A percentile compares a stretch with the other conserved stretches of the same genome.
Evolutionary conservation across 2,329 filamentous ascomycete genomes (phyloP).

Genomic region (Aspergillus awamori): DNA sequence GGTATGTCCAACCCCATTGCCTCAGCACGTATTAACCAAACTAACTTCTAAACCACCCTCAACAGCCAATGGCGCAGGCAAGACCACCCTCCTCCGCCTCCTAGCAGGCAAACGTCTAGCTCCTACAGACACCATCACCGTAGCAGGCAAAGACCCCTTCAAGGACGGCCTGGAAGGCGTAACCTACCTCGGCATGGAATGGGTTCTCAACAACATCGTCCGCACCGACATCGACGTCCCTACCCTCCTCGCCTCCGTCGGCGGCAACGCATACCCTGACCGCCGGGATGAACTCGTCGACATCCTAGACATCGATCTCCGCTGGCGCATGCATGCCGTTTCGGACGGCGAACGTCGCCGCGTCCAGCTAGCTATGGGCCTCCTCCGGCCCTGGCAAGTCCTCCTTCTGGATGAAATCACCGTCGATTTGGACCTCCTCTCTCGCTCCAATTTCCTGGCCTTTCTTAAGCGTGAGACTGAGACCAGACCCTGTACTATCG

Average conservation of each 20-base stretch:
- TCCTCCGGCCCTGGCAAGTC: slow-evolving; percentile 88
- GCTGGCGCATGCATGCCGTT: slow-evolving; percentile 95
- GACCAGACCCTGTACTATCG: slow-evolving; percentile 79
- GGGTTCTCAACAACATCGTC: slow-evolving; percentile 96
- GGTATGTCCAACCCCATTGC: slow-evolving; percentile 50
- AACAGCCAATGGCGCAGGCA: slow-evolving; percentile 87
- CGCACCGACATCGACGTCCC: slow-evolving; percentile 90
- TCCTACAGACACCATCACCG: slow-evolving; percentile 70
- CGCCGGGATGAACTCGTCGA: slow-evolving; percentile 83
- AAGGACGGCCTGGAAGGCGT: slow-evolving; percentile 87
- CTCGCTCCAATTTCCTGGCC: slow-evolving; percentile 77
- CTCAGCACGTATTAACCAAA: neutral
- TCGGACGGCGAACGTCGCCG: slow-evolving; percentile 87
- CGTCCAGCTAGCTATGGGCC: slow-evolving; percentile 94
- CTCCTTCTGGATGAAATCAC: slow-evolving; percentile 95
- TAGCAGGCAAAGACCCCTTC: slow-evolving; percentile 89
- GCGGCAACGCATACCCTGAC: slow-evolving; percentile 78
- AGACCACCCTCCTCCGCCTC: slow-evolving; percentile 93
- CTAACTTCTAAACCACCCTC: slow-evolving; percentile 16
- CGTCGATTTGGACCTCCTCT: slow-evolving; percentile 89
- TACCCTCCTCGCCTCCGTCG: slow-evolving; percentile 81
- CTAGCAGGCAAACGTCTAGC: slow-evolving; percentile 94
- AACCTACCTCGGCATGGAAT: slow-evolving; percentile 95
- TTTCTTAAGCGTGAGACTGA: slow-evolving; percentile 90
- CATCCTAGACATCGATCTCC: slow-evolving; percentile 88